Evolutionary conservation across 202 grass and related monocot genomes (phyloP).

Genomic region (Setaria viridis): DNA sequence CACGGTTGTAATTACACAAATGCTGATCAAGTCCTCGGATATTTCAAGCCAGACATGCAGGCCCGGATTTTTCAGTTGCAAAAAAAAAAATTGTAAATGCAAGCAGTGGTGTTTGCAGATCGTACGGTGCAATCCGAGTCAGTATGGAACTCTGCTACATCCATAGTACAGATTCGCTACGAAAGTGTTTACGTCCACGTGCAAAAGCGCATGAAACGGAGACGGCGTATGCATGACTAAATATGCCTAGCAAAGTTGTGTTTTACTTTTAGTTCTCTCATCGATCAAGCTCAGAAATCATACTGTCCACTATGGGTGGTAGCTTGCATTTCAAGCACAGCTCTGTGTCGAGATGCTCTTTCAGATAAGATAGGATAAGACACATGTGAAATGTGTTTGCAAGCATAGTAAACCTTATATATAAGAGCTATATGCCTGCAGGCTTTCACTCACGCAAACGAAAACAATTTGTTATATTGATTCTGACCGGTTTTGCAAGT

Average conservation of each 20-base stretch:
- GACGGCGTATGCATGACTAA: slow-evolving; percentile 35
- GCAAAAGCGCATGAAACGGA: slow-evolving; percentile 22
- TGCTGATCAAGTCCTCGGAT: background rate
- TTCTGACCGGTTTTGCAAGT: background rate
- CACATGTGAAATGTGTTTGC: slow-evolving; percentile 4
- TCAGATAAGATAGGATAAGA: slow-evolving; percentile 33
- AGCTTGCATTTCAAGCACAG: slow-evolving; percentile 81
- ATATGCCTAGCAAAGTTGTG: slow-evolving; percentile 49
- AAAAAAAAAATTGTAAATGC: background rate
- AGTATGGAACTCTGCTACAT: background rate
- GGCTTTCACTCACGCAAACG: background rate
- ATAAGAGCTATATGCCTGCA: background rate
- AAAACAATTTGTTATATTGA: background rate
- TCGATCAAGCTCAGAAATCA: slow-evolving; percentile 40
- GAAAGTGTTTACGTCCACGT: slow-evolving; percentile 33
- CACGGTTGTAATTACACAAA: background rate
- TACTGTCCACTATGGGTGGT: slow-evolving; percentile 52
- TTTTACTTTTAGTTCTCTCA: slow-evolving; percentile 54
- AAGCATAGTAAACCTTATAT: background rate
- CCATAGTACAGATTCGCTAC: slow-evolving; percentile 37
- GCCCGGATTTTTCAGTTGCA: background rate
- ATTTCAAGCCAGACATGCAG: background rate
- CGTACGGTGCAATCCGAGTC: background rate
- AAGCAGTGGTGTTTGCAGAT: background rate
- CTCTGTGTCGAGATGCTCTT: slow-evolving; percentile 60